phyloP scores from a whole-genome alignment of 495 filamentous ascomycete species.

The Penicillium paxilli region DNA sequence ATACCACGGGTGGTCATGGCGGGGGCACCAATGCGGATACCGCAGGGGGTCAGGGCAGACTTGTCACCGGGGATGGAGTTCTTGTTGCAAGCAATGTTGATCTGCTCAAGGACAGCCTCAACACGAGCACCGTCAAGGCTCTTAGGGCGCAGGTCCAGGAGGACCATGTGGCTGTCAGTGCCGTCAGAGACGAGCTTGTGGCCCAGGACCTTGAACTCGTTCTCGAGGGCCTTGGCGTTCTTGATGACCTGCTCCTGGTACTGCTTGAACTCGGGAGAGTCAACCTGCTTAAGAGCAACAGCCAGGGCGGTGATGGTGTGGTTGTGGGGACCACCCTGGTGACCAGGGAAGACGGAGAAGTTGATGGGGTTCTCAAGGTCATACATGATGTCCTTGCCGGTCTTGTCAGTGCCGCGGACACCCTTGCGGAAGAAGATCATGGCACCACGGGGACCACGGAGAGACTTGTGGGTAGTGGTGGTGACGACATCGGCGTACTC shows the following conservation, averaged over 20 bases:
- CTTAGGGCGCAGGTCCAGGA: constrained; percentile 83
- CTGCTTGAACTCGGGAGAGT: constrained; percentile 88
- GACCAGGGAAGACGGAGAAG: constrained; percentile 98
- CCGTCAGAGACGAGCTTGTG: constrained; percentile 95
- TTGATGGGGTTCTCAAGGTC: constrained; percentile 97
- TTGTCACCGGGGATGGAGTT: constrained; percentile 98
- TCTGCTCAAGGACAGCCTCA: constrained; percentile 94
- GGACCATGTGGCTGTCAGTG: constrained; percentile 98
- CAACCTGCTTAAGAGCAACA: constrained; percentile 94
- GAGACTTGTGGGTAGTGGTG: constrained; percentile 99
- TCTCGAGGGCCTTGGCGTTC: constrained; percentile 87
- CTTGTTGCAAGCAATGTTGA: constrained; percentile 99
- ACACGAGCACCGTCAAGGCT: constrained; percentile 90
- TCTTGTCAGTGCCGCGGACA: constrained; percentile 86
- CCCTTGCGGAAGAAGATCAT: constrained; percentile 99
- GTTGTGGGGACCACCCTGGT: constrained; percentile 99
- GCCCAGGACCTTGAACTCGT: constrained; percentile 66
- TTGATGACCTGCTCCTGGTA: constrained; percentile 92
- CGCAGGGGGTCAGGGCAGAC: constrained; percentile 90
- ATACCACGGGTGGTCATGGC: constrained; percentile 97
- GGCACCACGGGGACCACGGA: constrained; percentile 95
- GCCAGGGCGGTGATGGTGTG: constrained; percentile 99
- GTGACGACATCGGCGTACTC: constrained; percentile 94
- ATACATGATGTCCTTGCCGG: constrained; percentile 85
- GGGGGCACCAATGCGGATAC: constrained; percentile 93